Evolutionary conservation across 129 eudicot species (phyloP), one percentile per base, ranked within the genome.

Genomic region (Chrysanthemum makinoi): DNA sequence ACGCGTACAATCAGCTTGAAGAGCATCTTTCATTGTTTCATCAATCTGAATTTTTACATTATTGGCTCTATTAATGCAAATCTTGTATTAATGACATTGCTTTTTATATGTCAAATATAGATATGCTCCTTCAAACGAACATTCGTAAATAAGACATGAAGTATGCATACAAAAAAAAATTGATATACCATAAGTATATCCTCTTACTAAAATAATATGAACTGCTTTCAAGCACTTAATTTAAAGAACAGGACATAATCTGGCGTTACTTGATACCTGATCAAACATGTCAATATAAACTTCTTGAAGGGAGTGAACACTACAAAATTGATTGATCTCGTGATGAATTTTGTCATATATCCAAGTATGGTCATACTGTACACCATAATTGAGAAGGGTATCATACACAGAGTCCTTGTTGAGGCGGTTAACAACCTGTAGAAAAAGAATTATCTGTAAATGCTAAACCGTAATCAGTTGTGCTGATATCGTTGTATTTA

Each of bases 201-300:
- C 8, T 35, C 43, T 35, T 35, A 33, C 39, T 33, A 4, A 33
- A 33, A 33, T 33, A 50, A 49, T 69, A 50, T 46, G 52, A 8
- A 50, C 39, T 39, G 68, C 43, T 18, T 62, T 13, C 12, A 19
- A 24, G 69, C 68, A 75, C 62, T 62, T 69, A 50, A 30, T 35
- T 77, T 11, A 18, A 2, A 70, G 20, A 24, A 33, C 10, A 10
- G n/a, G 43, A 35, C 43, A 77, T 24, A 49, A 22, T 26, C 26
- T 17, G 24, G 17, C 6, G 72, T 50, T 22, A 22, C 3, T 75
- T 58, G 35, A 72, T 76, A 85, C 98, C 96, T 93, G 98, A 86
- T 93, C 98, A 81, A 93, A 93, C 98, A 89, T 93, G 72, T 93
- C 96, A 47, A 89, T 93, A 76, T 89, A 93, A 73, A 93, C 95